Base-by-base conservation (phyloP, 768 basidiomycete genomes). In the Amanita subjunquillea region DNA sequence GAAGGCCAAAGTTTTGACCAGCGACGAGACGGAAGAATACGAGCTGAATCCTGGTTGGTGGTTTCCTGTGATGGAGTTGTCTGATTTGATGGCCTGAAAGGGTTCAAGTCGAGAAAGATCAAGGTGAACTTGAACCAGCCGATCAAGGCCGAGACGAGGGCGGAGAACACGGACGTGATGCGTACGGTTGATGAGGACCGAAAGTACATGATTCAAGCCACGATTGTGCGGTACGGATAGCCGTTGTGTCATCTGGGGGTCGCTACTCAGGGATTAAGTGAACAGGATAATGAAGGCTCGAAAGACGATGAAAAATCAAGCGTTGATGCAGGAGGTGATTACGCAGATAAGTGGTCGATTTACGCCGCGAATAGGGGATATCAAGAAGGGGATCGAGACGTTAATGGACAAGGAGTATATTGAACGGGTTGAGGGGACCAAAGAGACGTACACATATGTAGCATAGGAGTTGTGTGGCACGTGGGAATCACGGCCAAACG, bases 321-420 rank as follows among this genome's bases (percentile, higher is more conserved):
- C 82, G 1, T 67, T 94, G 60, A 91, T 94, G 57, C 85, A 86
- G 62, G 92, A 95, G 63, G 89, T 93, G 55, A 88, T 91, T 56
- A 83, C 86, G 10, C 89, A 92, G 66, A 87, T 94, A 59, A 83
- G 87, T 6, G 79, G 85, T 58, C 78, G 91, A 50, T 94, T 94
- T 68, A 79, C 85, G 7, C 95, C 94, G 20, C 92, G 91, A 73
- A 88, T 97, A 47, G 84, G 91, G 2, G 93, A 96, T 63, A 93
- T 98, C 70, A 98, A 98, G 69, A 94, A 89, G 87, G 89, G 90
- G 2, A 95, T 97, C 54, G 92, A 95, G 63, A 82, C 83, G n/a
- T 72, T 98, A 15, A 72, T 97, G 45, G 95, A 97, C 72, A 95
- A 95, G 71, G 95, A 99, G 66, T 99, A 97, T 67, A 87, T 99